Evolutionary conservation across 306 rosid genomes (phyloP).

Genomic region (Dalbergia cochinchinensis): DNA sequence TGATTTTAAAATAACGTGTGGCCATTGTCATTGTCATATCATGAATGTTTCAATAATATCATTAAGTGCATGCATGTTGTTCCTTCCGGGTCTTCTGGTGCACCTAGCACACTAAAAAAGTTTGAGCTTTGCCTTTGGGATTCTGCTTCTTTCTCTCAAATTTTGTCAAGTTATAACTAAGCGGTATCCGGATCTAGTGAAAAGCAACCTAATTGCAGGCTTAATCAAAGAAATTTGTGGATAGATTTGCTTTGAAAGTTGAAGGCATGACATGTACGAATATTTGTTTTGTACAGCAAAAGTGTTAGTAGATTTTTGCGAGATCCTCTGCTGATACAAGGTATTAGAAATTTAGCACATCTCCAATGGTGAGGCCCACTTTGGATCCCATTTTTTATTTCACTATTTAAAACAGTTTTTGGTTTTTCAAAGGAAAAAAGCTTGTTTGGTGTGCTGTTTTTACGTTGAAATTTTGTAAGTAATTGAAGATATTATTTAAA

Average conservation of each 20-base stretch:
- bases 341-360: too few species aligned
- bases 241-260: slow-evolving; percentile 39
- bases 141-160: slow-evolving; percentile 16
- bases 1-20: slow-evolving; percentile 30
- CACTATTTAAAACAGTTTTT: too few species aligned
- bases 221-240: slow-evolving; percentile 6
- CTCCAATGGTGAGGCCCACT: too few species aligned
- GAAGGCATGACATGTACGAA: background rate
- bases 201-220: background rate
- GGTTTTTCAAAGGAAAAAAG: too few species aligned
- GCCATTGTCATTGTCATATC: background rate
- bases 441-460: too few species aligned
- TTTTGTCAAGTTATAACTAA: background rate
- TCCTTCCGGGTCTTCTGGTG: background rate
- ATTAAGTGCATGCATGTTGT: slow-evolving; percentile 23
- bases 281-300: slow-evolving; percentile 37
- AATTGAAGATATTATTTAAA: too few species aligned
- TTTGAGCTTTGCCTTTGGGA: slow-evolving; percentile 6
- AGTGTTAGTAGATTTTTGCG: slow-evolving; percentile 23
- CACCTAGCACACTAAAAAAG: background rate
- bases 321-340: slow-evolving; percentile 31
- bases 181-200: slow-evolving; percentile 32
- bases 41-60: slow-evolving; percentile 28
- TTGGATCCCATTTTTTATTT: too few species aligned
- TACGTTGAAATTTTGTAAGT: too few species aligned